Percentiles rank a stretch among this genome's conserved stretches.
These are phyloP conservation scores for Boletus subluridellus DNA, from an alignment of 1,284 basidiomycete genomes.

Conservation along the genomic window DNA sequence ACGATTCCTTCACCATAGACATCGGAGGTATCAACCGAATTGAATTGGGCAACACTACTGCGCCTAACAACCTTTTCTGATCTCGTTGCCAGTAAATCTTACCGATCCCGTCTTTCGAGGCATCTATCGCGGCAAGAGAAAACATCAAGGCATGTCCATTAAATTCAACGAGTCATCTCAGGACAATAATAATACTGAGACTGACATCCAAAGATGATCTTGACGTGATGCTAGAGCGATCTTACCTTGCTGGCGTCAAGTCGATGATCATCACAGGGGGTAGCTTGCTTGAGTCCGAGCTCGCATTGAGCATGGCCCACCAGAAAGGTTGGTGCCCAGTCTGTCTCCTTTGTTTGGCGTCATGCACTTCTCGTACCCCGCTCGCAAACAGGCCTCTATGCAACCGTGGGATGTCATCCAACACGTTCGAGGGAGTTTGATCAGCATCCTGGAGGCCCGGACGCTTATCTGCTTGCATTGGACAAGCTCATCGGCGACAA, in stretches of 20 bases:
- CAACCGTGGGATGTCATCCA: slow-evolving; percentile 85
- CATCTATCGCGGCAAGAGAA: slow-evolving; percentile 48
- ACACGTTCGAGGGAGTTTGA: slow-evolving; percentile 81
- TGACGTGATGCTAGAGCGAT: slow-evolving; percentile 57
- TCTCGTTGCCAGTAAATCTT: slow-evolving; percentile 48
- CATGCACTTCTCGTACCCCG: neutral
- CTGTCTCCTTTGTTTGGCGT: neutral
- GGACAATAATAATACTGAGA: neutral
- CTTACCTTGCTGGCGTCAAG: slow-evolving; percentile 62
- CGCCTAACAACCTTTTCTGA: neutral
- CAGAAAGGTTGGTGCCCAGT: slow-evolving; percentile 45
- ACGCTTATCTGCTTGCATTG: slow-evolving; percentile 63
- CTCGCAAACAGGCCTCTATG: slow-evolving; percentile 53
- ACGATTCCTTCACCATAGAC: slow-evolving; percentile 31
- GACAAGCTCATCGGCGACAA: slow-evolving; percentile 56
- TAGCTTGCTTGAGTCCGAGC: slow-evolving; percentile 62
- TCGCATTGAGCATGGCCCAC: slow-evolving; percentile 62
- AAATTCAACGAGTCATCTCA: slow-evolving; percentile 20
- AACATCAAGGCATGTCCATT: slow-evolving; percentile 47
- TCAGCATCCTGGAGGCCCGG: slow-evolving; percentile 53
- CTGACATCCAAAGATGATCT: slow-evolving; percentile 58
- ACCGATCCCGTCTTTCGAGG: slow-evolving; percentile 63
- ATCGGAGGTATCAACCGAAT: slow-evolving; percentile 40
- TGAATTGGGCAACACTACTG: neutral
- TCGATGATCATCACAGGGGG: slow-evolving; percentile 84